Percentiles rank a stretch among this genome's conserved stretches.
phyloP scores from a whole-genome alignment of 2,329 filamentous ascomycete genomes.

The Lachnellula occidentalis region DNA sequence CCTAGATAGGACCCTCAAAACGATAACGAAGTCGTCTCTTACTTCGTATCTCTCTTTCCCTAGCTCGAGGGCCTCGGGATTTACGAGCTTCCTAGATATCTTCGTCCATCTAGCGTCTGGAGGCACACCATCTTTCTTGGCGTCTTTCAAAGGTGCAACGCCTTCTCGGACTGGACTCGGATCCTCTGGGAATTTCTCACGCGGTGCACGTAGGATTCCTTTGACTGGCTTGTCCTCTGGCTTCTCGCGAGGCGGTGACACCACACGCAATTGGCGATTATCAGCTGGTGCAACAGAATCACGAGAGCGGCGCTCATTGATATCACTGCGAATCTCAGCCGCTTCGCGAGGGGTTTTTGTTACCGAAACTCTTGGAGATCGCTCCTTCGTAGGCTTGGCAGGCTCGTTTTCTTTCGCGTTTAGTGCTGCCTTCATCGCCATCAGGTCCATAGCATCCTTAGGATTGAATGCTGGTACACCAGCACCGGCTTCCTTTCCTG shows the following conservation, averaged over 20 bases:
- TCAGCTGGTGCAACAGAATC: constrained; percentile 19
- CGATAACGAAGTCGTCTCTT: constrained; percentile 89
- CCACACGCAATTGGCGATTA: constrained; percentile 46
- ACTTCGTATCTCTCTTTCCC: constrained; percentile 91
- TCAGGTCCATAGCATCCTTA: constrained; percentile 31
- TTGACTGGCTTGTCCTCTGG: constrained; percentile 66
- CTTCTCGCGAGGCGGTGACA: constrained; percentile 63
- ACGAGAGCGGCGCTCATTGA: constrained; percentile 21
- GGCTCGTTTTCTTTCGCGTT: constrained; percentile 20
- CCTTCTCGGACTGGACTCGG: constrained; percentile 78
- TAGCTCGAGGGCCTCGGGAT: constrained; percentile 77
- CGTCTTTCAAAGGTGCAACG: constrained; percentile 88
- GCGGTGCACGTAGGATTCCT: constrained; percentile 81
- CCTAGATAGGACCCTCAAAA: constrained; percentile 77
- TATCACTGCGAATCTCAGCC: constrained; percentile 21
- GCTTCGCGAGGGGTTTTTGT: constrained; percentile 23
- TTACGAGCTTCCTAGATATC: constrained; percentile 82
- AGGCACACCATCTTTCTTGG: constrained; percentile 70
- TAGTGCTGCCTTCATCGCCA: constrained; percentile 29
- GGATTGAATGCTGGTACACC: constrained; percentile 28
- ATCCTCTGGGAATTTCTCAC: constrained; percentile 79
- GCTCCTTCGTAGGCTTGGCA: constrained; percentile 15
- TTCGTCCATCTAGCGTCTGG: constrained; percentile 86
- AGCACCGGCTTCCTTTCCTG: constrained; percentile 17
- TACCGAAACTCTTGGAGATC: constrained; percentile 18